Conservation (phyloP, 179 eudicot genomes). For the Patellifolia procumbens region DNA sequence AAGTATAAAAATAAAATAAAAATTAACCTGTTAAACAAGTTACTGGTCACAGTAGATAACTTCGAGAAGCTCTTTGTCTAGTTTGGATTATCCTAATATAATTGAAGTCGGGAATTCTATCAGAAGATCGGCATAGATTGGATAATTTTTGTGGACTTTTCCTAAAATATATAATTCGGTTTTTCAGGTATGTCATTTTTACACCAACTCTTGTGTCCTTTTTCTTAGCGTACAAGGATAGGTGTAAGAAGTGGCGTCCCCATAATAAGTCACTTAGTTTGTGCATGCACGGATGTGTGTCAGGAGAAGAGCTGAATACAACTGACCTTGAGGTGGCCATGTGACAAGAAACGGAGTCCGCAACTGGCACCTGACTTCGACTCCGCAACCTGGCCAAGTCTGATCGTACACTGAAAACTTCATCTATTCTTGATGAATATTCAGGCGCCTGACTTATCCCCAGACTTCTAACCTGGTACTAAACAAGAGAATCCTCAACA, state of each 20-base stretch:
- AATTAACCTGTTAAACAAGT: too few relatives aligned
- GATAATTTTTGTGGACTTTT: too few relatives aligned
- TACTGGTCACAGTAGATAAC: too few relatives aligned
- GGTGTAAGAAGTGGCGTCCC: too few relatives aligned
- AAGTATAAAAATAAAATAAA: too few relatives aligned
- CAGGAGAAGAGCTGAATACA: background rate
- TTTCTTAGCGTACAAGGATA: background rate
- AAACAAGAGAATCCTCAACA: background rate
- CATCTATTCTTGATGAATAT: constrained; percentile 37
- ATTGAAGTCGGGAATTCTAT: too few relatives aligned
- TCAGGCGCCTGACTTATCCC: constrained; percentile 31
- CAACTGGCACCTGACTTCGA: constrained; percentile 36
- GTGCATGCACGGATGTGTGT: background rate
- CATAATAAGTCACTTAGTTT: background rate
- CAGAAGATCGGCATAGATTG: too few relatives aligned
- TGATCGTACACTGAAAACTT: constrained; percentile 29
- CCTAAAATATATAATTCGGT: too few relatives aligned
- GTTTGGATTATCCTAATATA: too few relatives aligned
- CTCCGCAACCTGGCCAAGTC: constrained; percentile 36
- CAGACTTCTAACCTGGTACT: constrained; percentile 48
- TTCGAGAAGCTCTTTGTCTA: too few relatives aligned
- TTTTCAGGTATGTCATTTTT: background rate
- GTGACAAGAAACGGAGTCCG: constrained; percentile 42
- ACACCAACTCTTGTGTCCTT: background rate
- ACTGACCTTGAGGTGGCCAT: constrained; percentile 46